These are phyloP conservation scores for Leucocoprinus sp. DNA, from an alignment of 768 basidiomycete genomes.

Conservation along the genomic window DNA sequence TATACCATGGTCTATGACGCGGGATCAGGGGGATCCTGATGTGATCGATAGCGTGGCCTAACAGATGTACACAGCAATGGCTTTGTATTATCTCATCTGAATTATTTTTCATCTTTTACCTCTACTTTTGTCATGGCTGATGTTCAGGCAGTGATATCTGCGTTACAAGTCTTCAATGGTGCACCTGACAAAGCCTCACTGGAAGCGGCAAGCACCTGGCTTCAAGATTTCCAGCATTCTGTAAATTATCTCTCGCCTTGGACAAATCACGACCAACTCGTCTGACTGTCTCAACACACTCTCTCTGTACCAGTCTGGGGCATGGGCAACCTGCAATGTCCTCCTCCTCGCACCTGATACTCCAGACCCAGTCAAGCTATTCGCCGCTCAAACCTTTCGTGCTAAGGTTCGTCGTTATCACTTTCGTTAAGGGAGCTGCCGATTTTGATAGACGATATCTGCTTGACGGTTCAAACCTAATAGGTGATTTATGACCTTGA, in stretches of 20 bases:
- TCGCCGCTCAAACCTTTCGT: slow-evolving; percentile 95
- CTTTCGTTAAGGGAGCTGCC: slow-evolving; percentile 10
- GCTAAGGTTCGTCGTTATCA: slow-evolving; percentile 60
- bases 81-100: slow-evolving; percentile 13
- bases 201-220: slow-evolving; percentile 87
- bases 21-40: not conserved
- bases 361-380: slow-evolving; percentile 75
- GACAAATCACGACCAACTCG: slow-evolving; percentile 50
- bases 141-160: slow-evolving; percentile 65
- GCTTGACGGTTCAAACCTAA: slow-evolving; percentile 31
- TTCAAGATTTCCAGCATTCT: slow-evolving; percentile 98
- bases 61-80: slow-evolving; percentile 11
- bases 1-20: slow-evolving; percentile 31
- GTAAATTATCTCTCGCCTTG: slow-evolving; percentile 79
- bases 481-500: slow-evolving; percentile 94
- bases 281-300: slow-evolving; percentile 58
- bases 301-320: slow-evolving; percentile 77
- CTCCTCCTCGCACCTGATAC: slow-evolving; percentile 77
- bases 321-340: slow-evolving; percentile 93
- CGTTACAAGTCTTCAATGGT: slow-evolving; percentile 69
- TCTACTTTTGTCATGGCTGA: slow-evolving; percentile 43
- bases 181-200: slow-evolving; percentile 79
- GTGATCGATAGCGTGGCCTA: slow-evolving; percentile 13
- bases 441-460: slow-evolving; percentile 11
- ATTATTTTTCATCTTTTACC: slow-evolving; percentile 15